Base-by-base conservation (phyloP, 352 stramenopile genomes). In the Globisporangium canariense region DNA sequence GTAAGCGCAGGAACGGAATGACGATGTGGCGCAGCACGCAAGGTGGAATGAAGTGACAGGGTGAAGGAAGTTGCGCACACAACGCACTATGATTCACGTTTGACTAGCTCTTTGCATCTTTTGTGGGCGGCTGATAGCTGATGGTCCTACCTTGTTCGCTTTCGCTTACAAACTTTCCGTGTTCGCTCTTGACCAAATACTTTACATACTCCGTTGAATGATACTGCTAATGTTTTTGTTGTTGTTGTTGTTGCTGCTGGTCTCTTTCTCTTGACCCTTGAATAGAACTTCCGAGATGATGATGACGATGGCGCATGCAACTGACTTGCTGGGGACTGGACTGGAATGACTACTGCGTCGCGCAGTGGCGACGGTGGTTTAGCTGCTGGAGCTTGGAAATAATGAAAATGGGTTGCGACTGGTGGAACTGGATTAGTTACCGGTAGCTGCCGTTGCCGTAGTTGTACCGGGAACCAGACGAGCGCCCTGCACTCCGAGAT, bases 401-500 rank as follows among this genome's bases (percentile, higher is more conserved):
- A 58, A 58, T 58, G 32, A 52, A 58, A 58, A 58, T 46, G 32
- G 38, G 32, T 58, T 58, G 32, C 28, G 22, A 9, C 16, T 20
- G 20, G 9, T 32, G 30, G 52, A 10, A 7, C 51, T 45, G n/a
- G 51, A 43, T 10, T 38, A 64, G 30, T 52, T 70, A 72, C 32
- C 66, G 52, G 50, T 69, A 69, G 50, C 64, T 55, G 50, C 40
- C 52, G 56, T 62, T 58, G 62, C 50, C 54, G 45, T 69, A 58
- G 30, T 62, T 51, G 55, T 84, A 78, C 50, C 75, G 69, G 25
- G 56, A 54, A 20, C 28, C n/a, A 11, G 74, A 74, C 45, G 66
- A 61, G 30, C 79, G 75, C 60, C 75, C 74, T 54, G 71, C 65
- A 32, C 75, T 86, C 9, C 80, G 66, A 45, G 78, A 85, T 43